phyloP scores from a whole-genome alignment of 2,329 filamentous ascomycete genomes.

The Ophiostoma pallidulum region DNA sequence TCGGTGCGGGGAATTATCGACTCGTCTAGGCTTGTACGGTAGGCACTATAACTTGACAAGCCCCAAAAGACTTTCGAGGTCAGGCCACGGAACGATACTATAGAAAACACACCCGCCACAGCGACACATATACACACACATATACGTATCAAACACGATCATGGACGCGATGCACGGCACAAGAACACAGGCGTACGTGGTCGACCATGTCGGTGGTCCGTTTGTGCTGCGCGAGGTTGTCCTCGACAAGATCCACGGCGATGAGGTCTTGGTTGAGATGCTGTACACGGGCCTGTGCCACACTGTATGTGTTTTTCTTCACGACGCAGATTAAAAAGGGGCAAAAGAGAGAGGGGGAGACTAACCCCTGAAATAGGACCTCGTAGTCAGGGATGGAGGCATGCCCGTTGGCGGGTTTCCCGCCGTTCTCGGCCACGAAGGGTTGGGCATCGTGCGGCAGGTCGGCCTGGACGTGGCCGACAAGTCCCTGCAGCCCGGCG shows the following conservation, averaged over 20 bases:
- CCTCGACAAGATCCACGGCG: background rate
- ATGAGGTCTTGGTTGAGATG: slow-evolving; percentile 1
- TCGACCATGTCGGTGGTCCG: background rate
- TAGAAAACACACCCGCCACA: background rate
- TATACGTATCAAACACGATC: too few relatives aligned
- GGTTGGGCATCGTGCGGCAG: background rate
- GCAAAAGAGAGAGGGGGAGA: background rate
- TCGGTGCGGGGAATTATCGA: too few relatives aligned
- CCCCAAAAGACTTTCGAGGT: too few relatives aligned
- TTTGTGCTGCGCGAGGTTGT: background rate
- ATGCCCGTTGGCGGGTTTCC: slow-evolving; percentile 1
- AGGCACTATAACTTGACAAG: too few relatives aligned
- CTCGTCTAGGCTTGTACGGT: too few relatives aligned
- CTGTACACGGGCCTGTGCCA: background rate
- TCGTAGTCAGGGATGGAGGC: background rate
- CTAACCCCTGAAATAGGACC: background rate
- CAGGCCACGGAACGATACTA: too few relatives aligned
- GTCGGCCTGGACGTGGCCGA: background rate
- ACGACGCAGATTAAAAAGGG: too few relatives aligned
- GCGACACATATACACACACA: background rate
- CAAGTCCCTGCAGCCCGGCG: background rate
- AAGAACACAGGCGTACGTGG: background rate
- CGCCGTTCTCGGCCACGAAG: background rate
- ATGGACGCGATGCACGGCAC: background rate
- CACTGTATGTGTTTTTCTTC: background rate